Base-by-base conservation (phyloP, 306 rosid species). In the Clitoria ternatea region DNA sequence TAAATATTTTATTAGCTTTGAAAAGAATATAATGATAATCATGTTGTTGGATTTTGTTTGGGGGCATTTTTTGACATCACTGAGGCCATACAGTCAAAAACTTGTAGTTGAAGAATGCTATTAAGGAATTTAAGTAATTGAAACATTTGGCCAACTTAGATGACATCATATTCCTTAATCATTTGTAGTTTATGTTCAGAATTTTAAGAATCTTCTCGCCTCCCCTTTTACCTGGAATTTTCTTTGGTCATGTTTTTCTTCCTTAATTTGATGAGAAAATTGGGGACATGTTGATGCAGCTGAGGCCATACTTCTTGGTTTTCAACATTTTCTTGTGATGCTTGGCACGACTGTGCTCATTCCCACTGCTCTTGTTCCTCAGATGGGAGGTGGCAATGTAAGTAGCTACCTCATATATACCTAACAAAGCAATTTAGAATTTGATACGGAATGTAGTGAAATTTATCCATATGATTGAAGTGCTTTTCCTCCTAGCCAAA, bases 311-410 rank as follows among this genome's bases (percentile, higher is more conserved):
- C 96, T 94, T 70, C 99, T 94, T 79, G 99, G 99, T 74, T 94
- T 91, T 75, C 99, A 94, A 83, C 99, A 94, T 88, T 94, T 89
- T 84, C 81, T 94, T 13, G 99, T 94, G 86, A 94, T 94, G 99
- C 90, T 94, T 23, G 97, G 99, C 20, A 94, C 99, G 19, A 77
- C 99, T 19, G 99, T 94, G 80, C 90, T 94, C 55, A 94, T 94
- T 85, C 97, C 99, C 40, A 78, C 91, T 75, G 87, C 95, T 80
- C 92, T 94, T 77, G 99, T 94, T 81, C 99, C 99, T 33, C 99
- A 94, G 76, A 94, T 94, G 99, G 99, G 99, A 55, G 99, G 99
- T 76, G 97, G 95, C 84, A 91, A 91, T 83, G 99, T 94, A 86
- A 89, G 97, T 30, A 74, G 57, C 70, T 47, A 7, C 4, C 26